Conservation (phyloP, 2,329 filamentous ascomycete genomes). For the Botrytis sinoallii region DNA sequence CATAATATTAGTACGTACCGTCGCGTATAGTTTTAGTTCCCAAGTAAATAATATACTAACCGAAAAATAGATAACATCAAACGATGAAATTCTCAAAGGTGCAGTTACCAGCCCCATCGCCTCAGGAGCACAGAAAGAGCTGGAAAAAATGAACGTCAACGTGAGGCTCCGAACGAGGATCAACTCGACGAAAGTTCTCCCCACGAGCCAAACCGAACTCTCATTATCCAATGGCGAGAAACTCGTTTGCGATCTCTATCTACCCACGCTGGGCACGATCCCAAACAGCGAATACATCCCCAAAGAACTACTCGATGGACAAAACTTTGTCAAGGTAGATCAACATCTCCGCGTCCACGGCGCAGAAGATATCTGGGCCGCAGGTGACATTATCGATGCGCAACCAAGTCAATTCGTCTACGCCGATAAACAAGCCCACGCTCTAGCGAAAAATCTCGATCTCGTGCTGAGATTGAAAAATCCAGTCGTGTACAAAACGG, state of each 20-base stretch:
- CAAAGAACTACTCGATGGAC: conserved; percentile 43
- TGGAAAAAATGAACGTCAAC: conserved; percentile 52
- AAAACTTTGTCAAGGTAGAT: conserved; percentile 49
- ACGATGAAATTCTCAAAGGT: conserved; percentile 24
- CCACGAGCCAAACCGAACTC: conserved; percentile 49
- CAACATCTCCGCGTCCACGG: conserved; percentile 49
- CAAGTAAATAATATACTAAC: not conserved
- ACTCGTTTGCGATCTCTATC: conserved; percentile 53
- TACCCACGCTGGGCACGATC: conserved; percentile 53
- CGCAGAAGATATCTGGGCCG: conserved; percentile 36
- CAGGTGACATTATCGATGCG: conserved; percentile 30
- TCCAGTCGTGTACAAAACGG: conserved; percentile 27
- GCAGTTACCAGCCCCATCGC: conserved; percentile 23
- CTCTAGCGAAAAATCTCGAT: conserved; percentile 33
- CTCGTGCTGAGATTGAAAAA: conserved; percentile 28
- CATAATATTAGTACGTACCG: conserved; percentile 28
- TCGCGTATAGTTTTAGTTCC: not conserved
- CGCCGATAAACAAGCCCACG: conserved; percentile 25
- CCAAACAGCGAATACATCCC: conserved; percentile 56
- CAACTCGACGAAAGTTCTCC: conserved; percentile 35
- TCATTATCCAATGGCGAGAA: conserved; percentile 46
- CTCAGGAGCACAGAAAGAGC: conserved; percentile 45
- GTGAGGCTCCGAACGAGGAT: conserved; percentile 46
- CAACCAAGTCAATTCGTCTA: conserved; percentile 31
- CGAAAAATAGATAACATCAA: conserved; percentile 28